Conservation (phyloP, 2,329 filamentous ascomycete genomes). For the Fusarium sp. region DNA sequence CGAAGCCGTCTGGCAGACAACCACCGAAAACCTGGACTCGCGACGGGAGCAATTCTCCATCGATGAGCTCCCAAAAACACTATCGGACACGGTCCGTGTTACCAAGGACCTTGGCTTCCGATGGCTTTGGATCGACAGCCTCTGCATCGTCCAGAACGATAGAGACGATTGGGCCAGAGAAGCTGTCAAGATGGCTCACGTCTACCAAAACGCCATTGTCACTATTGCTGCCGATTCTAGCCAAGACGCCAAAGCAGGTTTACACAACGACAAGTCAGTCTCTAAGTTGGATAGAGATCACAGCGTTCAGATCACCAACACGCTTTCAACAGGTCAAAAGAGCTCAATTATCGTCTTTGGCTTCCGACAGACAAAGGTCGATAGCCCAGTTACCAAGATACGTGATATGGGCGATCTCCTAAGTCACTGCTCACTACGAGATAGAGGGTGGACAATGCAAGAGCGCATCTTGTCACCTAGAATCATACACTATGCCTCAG, state of each 20-base stretch:
- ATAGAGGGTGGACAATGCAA: constrained; percentile 16
- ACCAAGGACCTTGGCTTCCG: neutral
- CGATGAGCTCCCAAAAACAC: neutral
- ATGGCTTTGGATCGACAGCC: constrained; percentile 14
- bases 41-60: neutral
- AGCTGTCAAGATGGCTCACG: constrained; percentile 14
- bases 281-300: neutral
- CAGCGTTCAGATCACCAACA: neutral
- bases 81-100: neutral
- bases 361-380: neutral
- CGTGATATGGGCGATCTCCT: constrained; percentile 9
- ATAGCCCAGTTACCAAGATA: neutral
- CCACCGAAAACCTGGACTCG: neutral
- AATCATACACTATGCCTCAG: constrained; percentile 7
- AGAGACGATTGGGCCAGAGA: constrained; percentile 1
- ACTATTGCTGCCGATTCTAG: constrained; percentile 7
- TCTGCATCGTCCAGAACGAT: constrained; percentile 16
- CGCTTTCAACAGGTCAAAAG: neutral
- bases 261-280: neutral
- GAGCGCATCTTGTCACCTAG: constrained; percentile 1
- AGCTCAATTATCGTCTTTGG: neutral
- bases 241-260: neutral
- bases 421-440: neutral
- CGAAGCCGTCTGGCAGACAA: constrained; percentile 15
- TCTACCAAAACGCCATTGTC: constrained; percentile 16